Evolutionary conservation across 139 green algal genomes (phyloP), one percentile per base, ranked within the genome.

Genomic region (Coelastrella sp.): DNA sequence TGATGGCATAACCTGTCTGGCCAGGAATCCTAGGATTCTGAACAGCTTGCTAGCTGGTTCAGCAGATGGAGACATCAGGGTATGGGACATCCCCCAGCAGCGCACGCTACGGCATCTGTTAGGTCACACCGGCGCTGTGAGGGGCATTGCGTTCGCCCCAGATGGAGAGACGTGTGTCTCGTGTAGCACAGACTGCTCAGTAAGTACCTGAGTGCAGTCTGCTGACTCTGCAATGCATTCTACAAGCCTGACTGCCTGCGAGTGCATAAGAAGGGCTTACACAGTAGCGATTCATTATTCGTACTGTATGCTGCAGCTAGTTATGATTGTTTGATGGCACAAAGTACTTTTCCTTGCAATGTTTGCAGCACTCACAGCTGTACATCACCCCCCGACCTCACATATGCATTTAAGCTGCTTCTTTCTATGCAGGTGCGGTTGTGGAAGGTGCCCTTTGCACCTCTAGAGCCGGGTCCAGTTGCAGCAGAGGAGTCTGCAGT

Each of bases 61-160:
- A 30, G 91, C 92, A n/a, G 92, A 96, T 68, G 95, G 95, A 34
- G 87, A 90, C 7, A 90, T 94, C 25, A 83, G 92, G 8, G 84
- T 99, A n/a, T 99, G 96, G 96, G 96, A 99, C 75, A 60, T 99
- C 0, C 86, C 95, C 2, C 87, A 69, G 3, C 71, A 92, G 57
- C 92, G 95, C 40, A 92, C 90, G 45, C 90, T 98, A 53, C 86
- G 94, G 38, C 89, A 86, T 11, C 84, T 98, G 7, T 74, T 93
- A 9, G 95, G 95, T 5, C 95, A 98, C 88, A 95, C 89, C 0
- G 90, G 83, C 0, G 89, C 92, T 3, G 92, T 99, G 2, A 89
- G 87, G 21, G 97, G 97, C 41, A 87, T 99, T 6, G 86, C 92
- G 2, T 89, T 98, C 37, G 93, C 94, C 1, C 87, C 91, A 0